Conservation (phyloP, 768 basidiomycete species). For the Boletus rex-veris region DNA sequence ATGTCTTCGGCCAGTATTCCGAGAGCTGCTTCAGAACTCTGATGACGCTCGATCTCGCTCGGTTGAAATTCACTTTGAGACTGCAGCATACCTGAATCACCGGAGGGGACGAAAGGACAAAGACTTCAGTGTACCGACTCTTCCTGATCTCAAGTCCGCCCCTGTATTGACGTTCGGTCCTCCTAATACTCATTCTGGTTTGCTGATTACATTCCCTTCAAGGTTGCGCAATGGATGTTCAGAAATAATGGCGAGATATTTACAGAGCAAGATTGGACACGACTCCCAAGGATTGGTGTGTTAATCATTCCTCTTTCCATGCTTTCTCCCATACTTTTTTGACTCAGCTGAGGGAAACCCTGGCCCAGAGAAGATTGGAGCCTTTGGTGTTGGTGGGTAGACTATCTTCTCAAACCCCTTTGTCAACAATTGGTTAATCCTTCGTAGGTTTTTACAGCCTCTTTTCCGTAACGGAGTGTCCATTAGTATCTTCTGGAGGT, state of each 20-base stretch:
- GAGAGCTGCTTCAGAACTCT: conserved; percentile 1
- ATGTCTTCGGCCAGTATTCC: background rate
- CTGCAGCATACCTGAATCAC: background rate
- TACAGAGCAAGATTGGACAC: conserved; percentile 20
- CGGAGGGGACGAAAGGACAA: no score
- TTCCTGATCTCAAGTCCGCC: background rate
- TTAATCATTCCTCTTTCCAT: background rate
- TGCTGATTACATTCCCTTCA: background rate
- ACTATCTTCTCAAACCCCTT: no score
- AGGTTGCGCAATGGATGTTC: conserved; percentile 1
- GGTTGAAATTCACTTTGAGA: conserved; percentile 1
- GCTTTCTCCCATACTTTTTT: background rate
- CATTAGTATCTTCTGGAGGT: conserved; percentile 3
- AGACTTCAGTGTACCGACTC: no score
- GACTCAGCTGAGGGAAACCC: background rate
- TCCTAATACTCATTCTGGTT: no score
- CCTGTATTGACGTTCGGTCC: conserved; percentile 36
- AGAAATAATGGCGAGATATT: background rate
- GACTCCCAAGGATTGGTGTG: background rate
- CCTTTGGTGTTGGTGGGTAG: conserved; percentile 3
- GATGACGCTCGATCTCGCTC: background rate
- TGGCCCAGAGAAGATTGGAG: background rate
- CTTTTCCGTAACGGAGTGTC: conserved; percentile 60
- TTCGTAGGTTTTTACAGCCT: conserved; percentile 65
- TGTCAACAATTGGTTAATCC: background rate